Evolutionary conservation across 441 rosid species (phyloP).

Genomic region (Aquilaria agallochum): DNA sequence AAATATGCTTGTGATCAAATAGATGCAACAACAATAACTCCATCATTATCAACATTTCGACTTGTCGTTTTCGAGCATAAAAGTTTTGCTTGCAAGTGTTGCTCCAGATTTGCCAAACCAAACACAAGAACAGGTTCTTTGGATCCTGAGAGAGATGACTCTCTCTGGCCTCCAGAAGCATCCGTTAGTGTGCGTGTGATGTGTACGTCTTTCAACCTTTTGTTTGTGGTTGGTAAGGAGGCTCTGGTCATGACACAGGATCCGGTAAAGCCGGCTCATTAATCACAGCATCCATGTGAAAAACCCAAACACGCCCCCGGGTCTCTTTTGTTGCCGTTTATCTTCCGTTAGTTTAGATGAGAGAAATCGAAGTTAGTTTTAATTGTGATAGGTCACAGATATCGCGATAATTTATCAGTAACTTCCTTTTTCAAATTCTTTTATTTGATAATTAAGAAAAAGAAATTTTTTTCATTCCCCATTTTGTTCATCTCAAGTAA

Average conservation of each 20-base stretch:
- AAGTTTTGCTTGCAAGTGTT: too few relatives aligned
- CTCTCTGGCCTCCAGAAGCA: slow-evolving; percentile 7
- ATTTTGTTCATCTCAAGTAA: too few relatives aligned
- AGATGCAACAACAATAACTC: too few relatives aligned
- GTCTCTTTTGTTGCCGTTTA: slow-evolving; percentile 24
- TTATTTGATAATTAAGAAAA: too few relatives aligned
- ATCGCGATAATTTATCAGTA: too few relatives aligned
- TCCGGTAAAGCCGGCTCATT: slow-evolving; percentile 72
- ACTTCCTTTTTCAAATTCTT: too few relatives aligned
- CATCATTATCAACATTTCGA: too few relatives aligned
- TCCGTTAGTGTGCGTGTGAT: background rate
- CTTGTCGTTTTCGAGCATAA: too few relatives aligned
- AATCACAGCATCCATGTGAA: slow-evolving; percentile 29
- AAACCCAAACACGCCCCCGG: slow-evolving; percentile 14
- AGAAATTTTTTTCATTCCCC: too few relatives aligned
- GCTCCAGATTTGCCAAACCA: too few relatives aligned
- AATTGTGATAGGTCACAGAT: too few relatives aligned
- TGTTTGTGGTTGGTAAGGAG: slow-evolving; percentile 17
- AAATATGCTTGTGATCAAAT: too few relatives aligned
- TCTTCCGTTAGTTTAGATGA: slow-evolving; percentile 5
- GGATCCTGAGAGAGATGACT: slow-evolving; percentile 31
- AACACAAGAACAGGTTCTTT: slow-evolving; percentile 12
- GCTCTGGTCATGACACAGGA: slow-evolving; percentile 50
- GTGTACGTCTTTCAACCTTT: slow-evolving; percentile 11
- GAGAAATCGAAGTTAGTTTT: slow-evolving; percentile 22